phyloP scores from a whole-genome alignment of 2,329 filamentous ascomycete genomes.

The Gaeumannomyces tritici region DNA sequence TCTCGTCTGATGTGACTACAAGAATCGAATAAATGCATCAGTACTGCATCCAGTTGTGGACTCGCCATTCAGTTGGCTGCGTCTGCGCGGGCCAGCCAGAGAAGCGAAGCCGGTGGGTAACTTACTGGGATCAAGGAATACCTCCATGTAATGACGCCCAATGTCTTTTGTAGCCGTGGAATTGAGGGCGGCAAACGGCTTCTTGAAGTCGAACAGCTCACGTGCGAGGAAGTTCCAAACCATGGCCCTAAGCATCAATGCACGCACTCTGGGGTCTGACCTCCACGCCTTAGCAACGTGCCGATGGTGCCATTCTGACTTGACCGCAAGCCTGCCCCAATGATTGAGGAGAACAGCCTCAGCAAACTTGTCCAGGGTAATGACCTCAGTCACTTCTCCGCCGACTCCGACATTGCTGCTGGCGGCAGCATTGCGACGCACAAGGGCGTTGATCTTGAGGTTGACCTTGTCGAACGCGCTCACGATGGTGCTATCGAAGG shows the following conservation, averaged over 20 bases:
- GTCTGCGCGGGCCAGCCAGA: too few relatives aligned
- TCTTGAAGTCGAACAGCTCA: not conserved
- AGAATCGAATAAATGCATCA: too few relatives aligned
- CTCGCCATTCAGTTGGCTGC: too few relatives aligned
- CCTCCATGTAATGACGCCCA: not conserved
- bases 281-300: not conserved
- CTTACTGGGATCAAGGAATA: not conserved
- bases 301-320: not conserved
- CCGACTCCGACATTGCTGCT: too few relatives aligned
- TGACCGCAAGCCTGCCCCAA: not conserved
- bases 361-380: not conserved
- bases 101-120: too few relatives aligned
- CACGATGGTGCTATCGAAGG: not conserved
- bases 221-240: not conserved
- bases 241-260: not conserved
- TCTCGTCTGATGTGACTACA: not conserved
- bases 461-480: not conserved
- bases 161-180: not conserved
- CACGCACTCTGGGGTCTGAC: not conserved
- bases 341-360: not conserved
- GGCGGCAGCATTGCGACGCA: not conserved
- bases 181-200: not conserved
- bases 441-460: not conserved
- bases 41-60: too few relatives aligned
- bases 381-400: not conserved